Percentiles rank a stretch among this genome's conserved stretches.
Conservation (phyloP, 768 basidiomycete genomes). For the Rhodotorula sphaerocarpa region DNA sequence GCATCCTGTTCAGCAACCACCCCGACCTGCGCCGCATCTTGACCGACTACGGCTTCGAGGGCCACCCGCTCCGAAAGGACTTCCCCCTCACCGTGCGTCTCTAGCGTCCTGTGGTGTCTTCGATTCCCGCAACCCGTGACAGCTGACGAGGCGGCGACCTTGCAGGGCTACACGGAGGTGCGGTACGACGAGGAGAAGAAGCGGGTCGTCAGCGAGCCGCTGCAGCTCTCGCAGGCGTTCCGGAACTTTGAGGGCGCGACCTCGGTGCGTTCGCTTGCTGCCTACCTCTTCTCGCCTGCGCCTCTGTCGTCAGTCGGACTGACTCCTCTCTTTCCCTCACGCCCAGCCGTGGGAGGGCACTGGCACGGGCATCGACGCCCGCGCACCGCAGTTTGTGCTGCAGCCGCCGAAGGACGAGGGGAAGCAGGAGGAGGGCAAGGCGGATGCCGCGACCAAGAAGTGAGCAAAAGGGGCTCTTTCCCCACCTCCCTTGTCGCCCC, state of each 20-base stretch:
- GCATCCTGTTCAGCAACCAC: conserved; percentile 91
- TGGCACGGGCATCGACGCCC: conserved; percentile 56
- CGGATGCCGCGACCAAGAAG: conserved; percentile 39
- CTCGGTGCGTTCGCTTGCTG: conserved; percentile 30
- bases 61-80: conserved; percentile 93
- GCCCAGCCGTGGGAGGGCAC: conserved; percentile 81
- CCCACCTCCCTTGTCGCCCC: too few species aligned
- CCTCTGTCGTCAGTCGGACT: neutral
- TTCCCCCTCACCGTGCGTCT: conserved; percentile 82
- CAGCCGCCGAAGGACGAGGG: conserved; percentile 70
- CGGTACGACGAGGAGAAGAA: conserved; percentile 72
- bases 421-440: conserved; percentile 41
- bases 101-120: neutral
- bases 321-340: conserved; percentile 48
- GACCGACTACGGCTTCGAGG: conserved; percentile 83
- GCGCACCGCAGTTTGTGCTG: conserved; percentile 67
- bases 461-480: conserved; percentile 32
- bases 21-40: conserved; percentile 97
- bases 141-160: neutral
- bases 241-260: conserved; percentile 72
- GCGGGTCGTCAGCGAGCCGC: conserved; percentile 56
- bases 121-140: neutral
- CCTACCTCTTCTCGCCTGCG: too few species aligned
- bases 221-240: conserved; percentile 97
- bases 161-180: conserved; percentile 92